Conservation (phyloP, 2,329 filamentous ascomycete species). For the Sporothrix mexicana region DNA sequence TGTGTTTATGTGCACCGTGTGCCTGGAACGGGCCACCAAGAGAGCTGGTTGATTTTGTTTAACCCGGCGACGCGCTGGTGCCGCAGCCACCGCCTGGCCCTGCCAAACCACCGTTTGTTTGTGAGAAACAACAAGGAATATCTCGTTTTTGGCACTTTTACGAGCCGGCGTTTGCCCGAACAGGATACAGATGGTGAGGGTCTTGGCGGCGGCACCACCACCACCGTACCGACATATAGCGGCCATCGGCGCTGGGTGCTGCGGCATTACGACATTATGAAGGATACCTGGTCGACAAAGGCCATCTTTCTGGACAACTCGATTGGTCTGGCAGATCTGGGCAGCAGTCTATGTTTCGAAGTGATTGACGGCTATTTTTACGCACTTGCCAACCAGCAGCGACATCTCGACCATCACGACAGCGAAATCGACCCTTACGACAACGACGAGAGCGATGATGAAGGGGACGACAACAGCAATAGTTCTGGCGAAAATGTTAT, state of each 20-base stretch:
- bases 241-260: conserved; percentile 62
- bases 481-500: no score
- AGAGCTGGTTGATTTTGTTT: conserved; percentile 61
- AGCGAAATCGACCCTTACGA: background rate
- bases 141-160: conserved; percentile 71
- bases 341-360: conserved; percentile 73
- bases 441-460: background rate
- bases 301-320: conserved; percentile 62
- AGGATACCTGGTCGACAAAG: conserved; percentile 48
- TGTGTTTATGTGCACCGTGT: conserved; percentile 59
- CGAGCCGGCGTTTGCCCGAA: conserved; percentile 47
- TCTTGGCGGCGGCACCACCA: background rate
- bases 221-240: background rate
- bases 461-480: background rate
- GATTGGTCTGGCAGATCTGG: conserved; percentile 65
- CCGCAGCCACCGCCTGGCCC: conserved; percentile 51
- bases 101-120: conserved; percentile 63
- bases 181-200: conserved; percentile 35
- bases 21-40: conserved; percentile 39
- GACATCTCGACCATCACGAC: background rate
- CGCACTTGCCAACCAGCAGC: conserved; percentile 68
- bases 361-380: conserved; percentile 71
- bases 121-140: conserved; percentile 67
- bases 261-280: conserved; percentile 56
- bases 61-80: conserved; percentile 50